Conservation (phyloP, 2,329 filamentous ascomycete species). For the Neofusicoccum parvum region DNA sequence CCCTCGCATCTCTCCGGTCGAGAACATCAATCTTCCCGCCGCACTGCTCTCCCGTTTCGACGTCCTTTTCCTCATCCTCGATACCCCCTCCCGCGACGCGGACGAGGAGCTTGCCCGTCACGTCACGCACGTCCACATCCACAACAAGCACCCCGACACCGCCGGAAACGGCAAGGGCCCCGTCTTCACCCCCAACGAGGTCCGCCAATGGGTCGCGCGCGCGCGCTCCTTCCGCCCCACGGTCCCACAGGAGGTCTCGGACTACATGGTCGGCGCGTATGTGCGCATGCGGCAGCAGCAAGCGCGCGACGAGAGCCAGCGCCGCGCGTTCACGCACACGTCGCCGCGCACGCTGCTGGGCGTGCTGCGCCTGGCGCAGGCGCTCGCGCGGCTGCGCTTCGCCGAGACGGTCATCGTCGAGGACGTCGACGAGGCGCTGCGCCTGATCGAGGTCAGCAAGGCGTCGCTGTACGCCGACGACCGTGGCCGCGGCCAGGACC, state of each 20-base stretch:
- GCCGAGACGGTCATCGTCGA: constrained; percentile 81
- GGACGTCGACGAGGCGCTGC: constrained; percentile 92
- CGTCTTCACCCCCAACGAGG: constrained; percentile 90
- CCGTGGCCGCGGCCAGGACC: constrained; percentile 61
- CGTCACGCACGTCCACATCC: constrained; percentile 96
- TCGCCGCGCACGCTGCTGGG: constrained; percentile 92
- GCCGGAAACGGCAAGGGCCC: constrained; percentile 54
- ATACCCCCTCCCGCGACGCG: constrained; percentile 84
- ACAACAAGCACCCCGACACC: constrained; percentile 83
- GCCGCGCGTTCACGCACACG: constrained; percentile 91
- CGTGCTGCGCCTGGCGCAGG: constrained; percentile 89
- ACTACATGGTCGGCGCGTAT: constrained; percentile 97
- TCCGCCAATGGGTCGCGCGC: constrained; percentile 92
- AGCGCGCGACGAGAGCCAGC: constrained; percentile 85
- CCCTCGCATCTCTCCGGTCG: constrained; percentile 91
- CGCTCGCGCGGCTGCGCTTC: constrained; percentile 89
- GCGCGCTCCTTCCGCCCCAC: constrained; percentile 86
- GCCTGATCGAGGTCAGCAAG: constrained; percentile 91
- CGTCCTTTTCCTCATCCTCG: constrained; percentile 92
- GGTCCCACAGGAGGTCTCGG: constrained; percentile 81
- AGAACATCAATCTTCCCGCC: constrained; percentile 99
- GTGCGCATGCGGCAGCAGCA: constrained; percentile 92
- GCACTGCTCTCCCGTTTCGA: constrained; percentile 97
- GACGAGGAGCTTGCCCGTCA: constrained; percentile 95
- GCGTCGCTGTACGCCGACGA: constrained; percentile 80